Base-by-base conservation (phyloP, 2,329 filamentous ascomycete species). In the Fusarium sulawesiense region DNA sequence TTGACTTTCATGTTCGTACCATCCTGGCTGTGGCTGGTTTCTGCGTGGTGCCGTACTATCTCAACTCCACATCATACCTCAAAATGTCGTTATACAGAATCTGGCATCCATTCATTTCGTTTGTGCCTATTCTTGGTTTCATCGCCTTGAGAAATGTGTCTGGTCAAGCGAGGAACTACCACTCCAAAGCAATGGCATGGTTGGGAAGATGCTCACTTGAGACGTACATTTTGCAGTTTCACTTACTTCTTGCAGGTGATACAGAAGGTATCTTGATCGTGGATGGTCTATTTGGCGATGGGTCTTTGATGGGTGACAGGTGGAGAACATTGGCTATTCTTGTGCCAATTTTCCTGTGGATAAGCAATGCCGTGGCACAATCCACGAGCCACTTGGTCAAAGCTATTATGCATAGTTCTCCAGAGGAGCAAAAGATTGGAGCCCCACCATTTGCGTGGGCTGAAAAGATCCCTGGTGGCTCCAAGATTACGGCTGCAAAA, bases 241-340 rank as follows among this genome's bases (percentile, higher is more conserved):
- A 91, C 74, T 81, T 89, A 51, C 88, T 86, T 83, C 83, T 91
- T 10, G 87, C 87, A 3, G 86, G 84, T 4, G 87, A 90, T 69
- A 84, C 85, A 5, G 84, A 83, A 30, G 86, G 85, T 0, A 70
- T 86, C 7, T 80, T 90, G 8, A 61, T 74, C 4, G 45, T 76
- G 13, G 73, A 71, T 16, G 34, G 58, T 20, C 71, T 76, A 18
- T 59, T 66, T 2, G 66, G 66, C 5, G 71, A 74, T 13, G 69
- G 69, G 27, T 70, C 58, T 12, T 60, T 76, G 4, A 30, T 73
- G 12, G 32, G 25, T 6, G 73, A 76, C 32, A 63, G 75, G 4
- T 75, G 74, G 74, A 61, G 71, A 18, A 68, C 71, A 13, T 48
- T 76, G 20, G 11, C 69, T 14, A 46, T 76, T 27, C 53, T 76